Conservation (phyloP, 257 asterid genomes). For the Solanum paucissectum region DNA sequence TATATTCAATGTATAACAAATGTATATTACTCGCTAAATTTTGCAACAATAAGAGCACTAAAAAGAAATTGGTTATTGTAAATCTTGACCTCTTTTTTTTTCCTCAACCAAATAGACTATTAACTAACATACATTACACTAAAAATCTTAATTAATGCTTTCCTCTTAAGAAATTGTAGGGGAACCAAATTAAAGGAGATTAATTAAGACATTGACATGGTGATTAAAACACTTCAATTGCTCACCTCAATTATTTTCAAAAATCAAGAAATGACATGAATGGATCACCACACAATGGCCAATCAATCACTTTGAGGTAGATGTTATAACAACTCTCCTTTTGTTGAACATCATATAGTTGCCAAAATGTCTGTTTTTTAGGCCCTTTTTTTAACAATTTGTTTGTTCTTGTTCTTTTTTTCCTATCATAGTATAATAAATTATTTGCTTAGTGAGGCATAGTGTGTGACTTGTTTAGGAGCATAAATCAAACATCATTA, state of each 20-base stretch:
- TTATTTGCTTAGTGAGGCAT: neutral
- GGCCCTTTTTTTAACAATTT: neutral
- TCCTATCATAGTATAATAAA: neutral
- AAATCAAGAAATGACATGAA: neutral
- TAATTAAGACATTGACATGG: neutral
- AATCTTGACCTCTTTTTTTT: neutral
- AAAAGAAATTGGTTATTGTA: neutral
- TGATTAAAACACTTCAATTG: neutral
- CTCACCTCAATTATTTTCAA: neutral
- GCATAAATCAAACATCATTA: conserved; percentile 1
- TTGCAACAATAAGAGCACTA: neutral
- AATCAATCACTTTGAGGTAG: conserved; percentile 3
- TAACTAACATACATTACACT: neutral
- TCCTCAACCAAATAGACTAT: neutral
- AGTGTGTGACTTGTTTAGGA: neutral
- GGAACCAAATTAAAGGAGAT: neutral
- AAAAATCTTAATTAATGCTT: neutral
- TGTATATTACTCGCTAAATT: neutral
- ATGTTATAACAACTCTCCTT: conserved; percentile 8
- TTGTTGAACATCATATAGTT: neutral
- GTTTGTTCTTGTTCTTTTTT: neutral
- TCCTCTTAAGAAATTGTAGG: neutral
- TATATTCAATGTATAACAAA: neutral
- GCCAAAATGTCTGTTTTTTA: conserved; percentile 1
- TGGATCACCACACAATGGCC: neutral